Percentiles rank a stretch among this genome's conserved stretches.
These are phyloP conservation scores for Anisodus acutangulus DNA, from an alignment of 257 asterid species.

Conservation along the genomic window DNA sequence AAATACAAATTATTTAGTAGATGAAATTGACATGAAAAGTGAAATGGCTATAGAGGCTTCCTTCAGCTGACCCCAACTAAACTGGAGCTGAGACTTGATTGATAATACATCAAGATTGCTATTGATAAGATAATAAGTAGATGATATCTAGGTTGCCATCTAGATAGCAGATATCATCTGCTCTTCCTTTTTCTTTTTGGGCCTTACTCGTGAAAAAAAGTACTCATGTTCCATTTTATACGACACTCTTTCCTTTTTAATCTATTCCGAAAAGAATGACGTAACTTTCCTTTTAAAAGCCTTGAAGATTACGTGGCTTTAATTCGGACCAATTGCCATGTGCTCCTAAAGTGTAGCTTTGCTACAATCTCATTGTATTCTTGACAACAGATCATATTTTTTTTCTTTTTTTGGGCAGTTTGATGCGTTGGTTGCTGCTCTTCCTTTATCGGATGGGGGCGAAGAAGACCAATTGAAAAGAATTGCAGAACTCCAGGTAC, in stretches of 20 bases:
- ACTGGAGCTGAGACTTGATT: slow-evolving; percentile 9
- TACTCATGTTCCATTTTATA: background rate
- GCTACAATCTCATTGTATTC: background rate
- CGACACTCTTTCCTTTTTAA: background rate
- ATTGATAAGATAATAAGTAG: background rate
- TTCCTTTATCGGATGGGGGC: slow-evolving; percentile 75
- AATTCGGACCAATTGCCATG: background rate
- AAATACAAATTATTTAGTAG: slow-evolving; percentile 15
- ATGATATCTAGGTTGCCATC: slow-evolving; percentile 21
- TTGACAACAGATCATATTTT: background rate
- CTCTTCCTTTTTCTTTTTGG: background rate
- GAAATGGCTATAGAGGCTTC: slow-evolving; percentile 1
- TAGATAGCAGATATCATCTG: slow-evolving; percentile 17
- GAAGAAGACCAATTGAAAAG: slow-evolving; percentile 89
- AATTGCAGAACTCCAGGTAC: slow-evolving; percentile 86
- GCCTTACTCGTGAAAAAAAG: background rate
- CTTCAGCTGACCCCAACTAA: background rate
- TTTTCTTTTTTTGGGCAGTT: slow-evolving; percentile 48
- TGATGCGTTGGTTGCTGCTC: slow-evolving; percentile 88
- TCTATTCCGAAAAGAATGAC: background rate
- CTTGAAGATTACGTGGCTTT: background rate
- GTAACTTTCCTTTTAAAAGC: background rate
- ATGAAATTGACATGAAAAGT: slow-evolving; percentile 19
- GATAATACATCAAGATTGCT: background rate
- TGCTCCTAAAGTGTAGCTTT: background rate